phyloP scores from a whole-genome alignment of 2,329 filamentous ascomycete species.

The Aspergillus thermomutatus region DNA sequence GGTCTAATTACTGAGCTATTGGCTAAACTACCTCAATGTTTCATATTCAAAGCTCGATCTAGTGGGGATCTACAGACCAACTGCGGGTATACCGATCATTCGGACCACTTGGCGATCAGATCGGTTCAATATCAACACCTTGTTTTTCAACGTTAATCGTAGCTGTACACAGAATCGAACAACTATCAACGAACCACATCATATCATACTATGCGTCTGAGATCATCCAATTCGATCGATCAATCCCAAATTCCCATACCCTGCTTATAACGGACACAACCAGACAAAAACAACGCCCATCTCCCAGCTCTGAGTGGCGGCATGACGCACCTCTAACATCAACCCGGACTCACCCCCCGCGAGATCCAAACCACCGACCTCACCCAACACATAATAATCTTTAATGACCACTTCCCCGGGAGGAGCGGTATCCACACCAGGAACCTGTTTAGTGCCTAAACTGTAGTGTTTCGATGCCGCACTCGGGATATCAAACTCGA shows the following conservation, averaged over 20 bases:
- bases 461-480: not conserved
- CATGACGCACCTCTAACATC: conserved; percentile 4
- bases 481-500: not conserved
- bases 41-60: not conserved
- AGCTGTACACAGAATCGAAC: not conserved
- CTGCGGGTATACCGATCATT: not conserved
- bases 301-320: not conserved
- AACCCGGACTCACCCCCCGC: not conserved
- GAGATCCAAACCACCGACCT: not conserved
- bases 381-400: not conserved
- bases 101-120: not conserved
- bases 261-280: not conserved
- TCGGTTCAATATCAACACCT: not conserved
- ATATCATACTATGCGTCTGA: not conserved
- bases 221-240: not conserved
- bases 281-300: not conserved
- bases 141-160: no score
- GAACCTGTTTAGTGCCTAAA: not conserved
- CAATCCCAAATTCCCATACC: not conserved
- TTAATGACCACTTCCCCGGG: not conserved
- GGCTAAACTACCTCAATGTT: not conserved
- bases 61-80: not conserved
- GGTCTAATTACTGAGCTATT: not conserved
- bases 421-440: not conserved
- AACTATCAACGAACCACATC: not conserved